These are phyloP conservation scores for Helenozyma rhizophorensis DNA, from an alignment of 805 yeast genomes.

Conservation along the genomic window DNA sequence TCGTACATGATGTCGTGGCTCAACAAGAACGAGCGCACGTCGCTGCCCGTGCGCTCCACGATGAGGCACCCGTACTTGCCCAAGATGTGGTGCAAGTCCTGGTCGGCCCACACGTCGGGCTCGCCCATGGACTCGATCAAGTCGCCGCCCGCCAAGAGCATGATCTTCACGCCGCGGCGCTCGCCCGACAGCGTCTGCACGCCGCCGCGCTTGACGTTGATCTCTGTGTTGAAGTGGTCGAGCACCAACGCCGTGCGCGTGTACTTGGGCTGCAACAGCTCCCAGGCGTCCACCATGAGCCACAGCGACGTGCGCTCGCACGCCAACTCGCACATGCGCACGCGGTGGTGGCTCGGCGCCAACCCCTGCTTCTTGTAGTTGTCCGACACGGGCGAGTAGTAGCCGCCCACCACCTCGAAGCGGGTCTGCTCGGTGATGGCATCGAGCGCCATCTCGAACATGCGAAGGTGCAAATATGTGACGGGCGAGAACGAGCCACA, in stretches of 20 bases:
- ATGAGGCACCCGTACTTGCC: conserved; percentile 96
- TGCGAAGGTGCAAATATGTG: conserved; percentile 88
- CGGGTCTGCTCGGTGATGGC: conserved; percentile 86
- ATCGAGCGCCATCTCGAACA: conserved; percentile 99
- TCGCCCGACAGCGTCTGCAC: conserved; percentile 55
- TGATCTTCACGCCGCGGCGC: conserved; percentile 81
- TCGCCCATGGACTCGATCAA: conserved; percentile 99
- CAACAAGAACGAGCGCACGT: conserved; percentile 85
- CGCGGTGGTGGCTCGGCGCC: conserved; percentile 85
- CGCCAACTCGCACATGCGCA: conserved; percentile 96
- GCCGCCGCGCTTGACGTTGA: conserved; percentile 87
- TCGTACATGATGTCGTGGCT: conserved; percentile 97
- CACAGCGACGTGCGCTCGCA: conserved; percentile 95
- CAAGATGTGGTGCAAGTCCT: conserved; percentile 87
- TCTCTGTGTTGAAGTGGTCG: conserved; percentile 95
- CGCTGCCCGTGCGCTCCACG: conserved; percentile 95
- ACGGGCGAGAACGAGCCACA: conserved; percentile 97
- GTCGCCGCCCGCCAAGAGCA: conserved; percentile 97
- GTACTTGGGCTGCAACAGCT: conserved; percentile 83
- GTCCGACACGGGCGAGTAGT: conserved; percentile 90
- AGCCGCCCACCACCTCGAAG: conserved; percentile 95
- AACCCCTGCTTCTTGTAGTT: conserved; percentile 91
- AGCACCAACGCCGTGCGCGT: conserved; percentile 92
- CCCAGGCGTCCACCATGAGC: conserved; percentile 99
- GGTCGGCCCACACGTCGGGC: conserved; percentile 98